Conservation (phyloP, 768 basidiomycete species). For the Tylopilus vinaceipallidus region DNA sequence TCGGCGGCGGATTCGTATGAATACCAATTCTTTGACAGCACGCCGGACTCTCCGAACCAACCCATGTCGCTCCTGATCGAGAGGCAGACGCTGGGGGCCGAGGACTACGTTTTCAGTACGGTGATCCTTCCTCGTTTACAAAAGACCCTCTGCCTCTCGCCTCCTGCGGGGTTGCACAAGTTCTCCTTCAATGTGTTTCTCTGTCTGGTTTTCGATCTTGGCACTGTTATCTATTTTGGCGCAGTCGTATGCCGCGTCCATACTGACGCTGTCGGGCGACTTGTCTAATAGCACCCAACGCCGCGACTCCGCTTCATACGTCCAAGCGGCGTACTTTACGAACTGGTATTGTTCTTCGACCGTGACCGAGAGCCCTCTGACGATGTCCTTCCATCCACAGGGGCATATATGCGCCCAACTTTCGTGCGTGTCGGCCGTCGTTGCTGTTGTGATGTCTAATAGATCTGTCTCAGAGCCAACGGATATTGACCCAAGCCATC, state of each 20-base stretch:
- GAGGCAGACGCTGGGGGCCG: conserved; percentile 9
- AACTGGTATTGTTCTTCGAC: conserved; percentile 28
- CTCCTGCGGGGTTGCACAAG: not conserved
- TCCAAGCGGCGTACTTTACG: conserved; percentile 37
- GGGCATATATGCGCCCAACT: conserved; percentile 65
- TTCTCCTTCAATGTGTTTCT: not conserved
- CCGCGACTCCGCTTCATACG: conserved; percentile 20
- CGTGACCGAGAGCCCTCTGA: not conserved
- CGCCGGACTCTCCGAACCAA: conserved; percentile 9
- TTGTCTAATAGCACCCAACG: conserved; percentile 6
- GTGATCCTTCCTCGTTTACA: conserved; percentile 8
- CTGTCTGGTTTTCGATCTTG: conserved; percentile 5
- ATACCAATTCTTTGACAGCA: conserved; percentile 1
- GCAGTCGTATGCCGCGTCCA: conserved; percentile 11
- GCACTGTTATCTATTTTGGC: conserved; percentile 8
- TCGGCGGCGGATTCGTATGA: conserved; percentile 8
- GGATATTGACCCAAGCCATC: conserved; percentile 52
- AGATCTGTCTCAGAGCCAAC: conserved; percentile 50
- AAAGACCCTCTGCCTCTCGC: conserved; percentile 6
- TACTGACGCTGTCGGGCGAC: conserved; percentile 1
- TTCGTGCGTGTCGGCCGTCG: conserved; percentile 41
- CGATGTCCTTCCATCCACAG: conserved; percentile 12
- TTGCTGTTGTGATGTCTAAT: conserved; percentile 2
- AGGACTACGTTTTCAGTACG: conserved; percentile 11
- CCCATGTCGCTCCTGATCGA: conserved; percentile 16